Evolutionary conservation across 2,329 filamentous ascomycete genomes (phyloP).

Genomic region (Colletotrichum theobromicola): DNA sequence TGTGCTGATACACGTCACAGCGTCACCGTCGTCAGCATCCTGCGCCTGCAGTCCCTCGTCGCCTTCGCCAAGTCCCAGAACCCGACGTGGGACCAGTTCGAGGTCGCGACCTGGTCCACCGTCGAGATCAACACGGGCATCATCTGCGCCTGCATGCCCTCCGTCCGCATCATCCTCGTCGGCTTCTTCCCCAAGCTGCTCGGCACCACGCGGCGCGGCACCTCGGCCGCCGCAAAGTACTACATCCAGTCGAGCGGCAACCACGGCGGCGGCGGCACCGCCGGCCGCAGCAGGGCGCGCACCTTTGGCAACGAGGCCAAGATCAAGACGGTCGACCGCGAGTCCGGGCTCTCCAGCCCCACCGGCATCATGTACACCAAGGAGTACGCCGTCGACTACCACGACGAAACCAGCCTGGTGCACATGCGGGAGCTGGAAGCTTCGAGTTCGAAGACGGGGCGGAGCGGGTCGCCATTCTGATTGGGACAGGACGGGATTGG

Average conservation of each 20-base stretch:
- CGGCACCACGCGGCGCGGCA: constrained; percentile 27
- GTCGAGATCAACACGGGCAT: constrained; percentile 44
- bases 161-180: constrained; percentile 38
- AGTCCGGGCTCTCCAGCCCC: neutral
- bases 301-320: constrained; percentile 16
- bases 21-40: constrained; percentile 41
- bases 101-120: constrained; percentile 37
- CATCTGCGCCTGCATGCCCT: constrained; percentile 43
- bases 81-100: constrained; percentile 39
- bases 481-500: neutral
- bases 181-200: constrained; percentile 41
- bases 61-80: constrained; percentile 34
- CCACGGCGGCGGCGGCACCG: neutral
- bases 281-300: constrained; percentile 25
- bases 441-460: constrained; percentile 7
- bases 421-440: constrained; percentile 29
- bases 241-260: constrained; percentile 12
- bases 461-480: constrained; percentile 12
- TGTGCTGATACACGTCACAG: constrained; percentile 24
- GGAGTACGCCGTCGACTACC: constrained; percentile 39
- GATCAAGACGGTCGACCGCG: constrained; percentile 3
- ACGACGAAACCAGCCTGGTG: constrained; percentile 36
- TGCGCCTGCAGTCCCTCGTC: constrained; percentile 39
- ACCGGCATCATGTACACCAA: constrained; percentile 37
- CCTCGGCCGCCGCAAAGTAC: constrained; percentile 7